Evolutionary conservation across 495 filamentous ascomycete genomes (phyloP), one percentile per base, ranked within the genome.

Genomic region (Hypomontagnella submonticulosa): DNA sequence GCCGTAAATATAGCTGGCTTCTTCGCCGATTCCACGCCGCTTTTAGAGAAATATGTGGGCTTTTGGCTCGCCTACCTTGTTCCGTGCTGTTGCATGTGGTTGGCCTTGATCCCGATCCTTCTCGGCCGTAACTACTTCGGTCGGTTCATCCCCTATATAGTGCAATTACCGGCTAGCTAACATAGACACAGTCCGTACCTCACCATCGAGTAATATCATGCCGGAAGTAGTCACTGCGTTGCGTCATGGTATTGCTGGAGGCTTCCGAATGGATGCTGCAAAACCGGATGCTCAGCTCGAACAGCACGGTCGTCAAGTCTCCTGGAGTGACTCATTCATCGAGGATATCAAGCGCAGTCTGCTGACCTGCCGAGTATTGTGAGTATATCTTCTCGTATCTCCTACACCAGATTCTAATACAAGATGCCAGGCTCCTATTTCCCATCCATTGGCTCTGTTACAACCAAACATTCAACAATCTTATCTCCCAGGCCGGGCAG

Each of bases 401-500:
- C 27, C 42, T 18, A 5, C 3, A 19, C 8, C 36, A 4, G n/a
- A 10, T 6, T 40, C 56, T 59, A 50, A 59, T 20, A n/a, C 32
- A 12, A 23, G 20, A 2, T 38, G 7, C 1, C 36, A 59, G 56
- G 20, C 42, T 62, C 23, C 50, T 62, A 84, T 57, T 79, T 77
- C 18, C 83, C 81, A 3, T 75, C 81, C 36, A 71, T 75, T 84
- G 33, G 75, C 81, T 70, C 58, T 66, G 62, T 10, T 66, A 49
- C 5, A 60, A 66, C 36, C 62, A 66, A n/a, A 66, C 55, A 1
- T 49, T 78, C 37, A 82, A 75, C 52, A 84, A 85, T 43, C 68
- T 85, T 30, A 79, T 86, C 54, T 85, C 84, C 0, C 85, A 86
- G 66, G 83, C 84, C 9, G 79, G 75, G 3, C 76, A 82, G 32